phyloP scores from a whole-genome alignment of 148 eudicot species.

The Fagopyrum tataricum region DNA sequence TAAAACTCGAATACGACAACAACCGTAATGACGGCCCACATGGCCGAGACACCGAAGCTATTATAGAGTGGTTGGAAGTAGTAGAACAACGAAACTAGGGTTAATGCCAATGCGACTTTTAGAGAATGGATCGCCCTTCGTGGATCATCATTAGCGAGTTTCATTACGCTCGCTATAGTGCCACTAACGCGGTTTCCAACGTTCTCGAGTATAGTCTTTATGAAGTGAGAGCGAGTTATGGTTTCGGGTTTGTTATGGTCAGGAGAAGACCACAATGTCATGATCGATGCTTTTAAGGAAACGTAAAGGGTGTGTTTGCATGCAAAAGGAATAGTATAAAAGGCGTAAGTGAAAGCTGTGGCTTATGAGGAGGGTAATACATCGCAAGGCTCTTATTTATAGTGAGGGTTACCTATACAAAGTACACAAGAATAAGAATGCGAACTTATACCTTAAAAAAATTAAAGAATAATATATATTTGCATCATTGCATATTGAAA shows the following conservation, averaged over 20 bases:
- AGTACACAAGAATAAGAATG: not conserved
- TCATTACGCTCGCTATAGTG: not conserved
- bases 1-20: conserved; percentile 10
- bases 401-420: not conserved
- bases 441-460: not conserved
- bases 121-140: conserved; percentile 26
- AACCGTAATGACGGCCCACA: conserved; percentile 35
- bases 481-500: not conserved
- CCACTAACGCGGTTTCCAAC: not conserved
- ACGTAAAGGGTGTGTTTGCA: conserved; percentile 1
- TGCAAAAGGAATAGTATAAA: not conserved
- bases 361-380: not conserved
- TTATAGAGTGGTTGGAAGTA: conserved; percentile 19
- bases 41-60: conserved; percentile 26
- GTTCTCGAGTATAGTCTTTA: not conserved
- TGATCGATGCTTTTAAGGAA: not conserved
- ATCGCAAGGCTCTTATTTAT: not conserved
- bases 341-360: not conserved
- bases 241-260: not conserved
- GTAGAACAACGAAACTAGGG: conserved; percentile 23
- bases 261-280: conserved; percentile 2
- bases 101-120: conserved; percentile 30
- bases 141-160: conserved; percentile 20
- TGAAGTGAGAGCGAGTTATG: not conserved
- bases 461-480: not conserved